Evolutionary conservation across 768 basidiomycete genomes (phyloP).

Genomic region (Xerocomellus dryophilus): DNA sequence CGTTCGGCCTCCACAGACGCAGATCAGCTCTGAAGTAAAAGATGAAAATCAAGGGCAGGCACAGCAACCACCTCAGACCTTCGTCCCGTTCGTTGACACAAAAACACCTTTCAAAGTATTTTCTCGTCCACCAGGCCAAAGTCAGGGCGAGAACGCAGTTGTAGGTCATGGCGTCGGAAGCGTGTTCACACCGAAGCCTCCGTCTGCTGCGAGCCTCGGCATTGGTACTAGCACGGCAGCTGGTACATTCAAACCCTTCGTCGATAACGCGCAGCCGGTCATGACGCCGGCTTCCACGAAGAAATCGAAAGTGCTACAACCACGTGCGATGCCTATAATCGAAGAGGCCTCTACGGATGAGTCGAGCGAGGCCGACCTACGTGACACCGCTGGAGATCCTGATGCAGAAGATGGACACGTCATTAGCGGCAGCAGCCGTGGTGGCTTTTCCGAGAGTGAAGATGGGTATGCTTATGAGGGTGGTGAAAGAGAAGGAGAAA

Average conservation of each 20-base stretch:
- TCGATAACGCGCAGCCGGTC: conserved; percentile 21
- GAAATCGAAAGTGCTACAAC: conserved; percentile 19
- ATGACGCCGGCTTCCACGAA: conserved; percentile 19
- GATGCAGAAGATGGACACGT: conserved; percentile 26
- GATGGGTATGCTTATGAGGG: conserved; percentile 34
- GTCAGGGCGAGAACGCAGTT: conserved; percentile 39
- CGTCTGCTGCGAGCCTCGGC: conserved; percentile 10
- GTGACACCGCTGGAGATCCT: conserved; percentile 16
- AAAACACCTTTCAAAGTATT: conserved; percentile 59
- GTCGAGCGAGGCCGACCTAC: conserved; percentile 29
- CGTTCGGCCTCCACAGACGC: conserved; percentile 24
- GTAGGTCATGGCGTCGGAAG: conserved; percentile 18
- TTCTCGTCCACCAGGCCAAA: conserved; percentile 53
- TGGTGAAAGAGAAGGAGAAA: conserved; percentile 26
- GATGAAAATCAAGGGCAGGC: conserved; percentile 17
- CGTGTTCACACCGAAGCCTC: conserved; percentile 47
- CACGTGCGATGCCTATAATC: conserved; percentile 19
- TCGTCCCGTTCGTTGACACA: conserved; percentile 40
- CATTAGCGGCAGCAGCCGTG: conserved; percentile 27
- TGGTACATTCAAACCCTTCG: conserved; percentile 39
- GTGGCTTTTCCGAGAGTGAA: conserved; percentile 34
- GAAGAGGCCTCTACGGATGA: conserved; percentile 33
- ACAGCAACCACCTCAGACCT: conserved; percentile 34
- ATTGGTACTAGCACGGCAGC: conserved; percentile 2
- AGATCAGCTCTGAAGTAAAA: conserved; percentile 14